Evolutionary conservation across 2,329 filamentous ascomycete species (phyloP).

Genomic region (Talaromyces rugulosus): DNA sequence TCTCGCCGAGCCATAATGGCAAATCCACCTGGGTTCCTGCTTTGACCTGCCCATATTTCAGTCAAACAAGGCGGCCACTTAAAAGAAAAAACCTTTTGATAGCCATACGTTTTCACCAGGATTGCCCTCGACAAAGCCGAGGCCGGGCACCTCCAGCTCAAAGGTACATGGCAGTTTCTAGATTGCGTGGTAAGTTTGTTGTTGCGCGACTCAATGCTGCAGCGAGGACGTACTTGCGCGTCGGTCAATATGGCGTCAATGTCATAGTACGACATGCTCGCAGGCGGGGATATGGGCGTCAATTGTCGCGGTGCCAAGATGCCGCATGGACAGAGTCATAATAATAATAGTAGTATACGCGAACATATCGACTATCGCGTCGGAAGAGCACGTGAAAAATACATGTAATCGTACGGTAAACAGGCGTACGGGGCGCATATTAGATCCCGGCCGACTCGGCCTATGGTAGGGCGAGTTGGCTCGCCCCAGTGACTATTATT

Average conservation of each 20-base stretch:
- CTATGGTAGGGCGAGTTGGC: background rate
- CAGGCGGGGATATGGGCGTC: background rate
- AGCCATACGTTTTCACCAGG: conserved; percentile 52
- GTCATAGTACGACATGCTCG: conserved; percentile 42
- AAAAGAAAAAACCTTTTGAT: background rate
- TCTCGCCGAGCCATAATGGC: conserved; percentile 90
- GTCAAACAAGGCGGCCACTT: background rate
- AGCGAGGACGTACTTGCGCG: conserved; percentile 30
- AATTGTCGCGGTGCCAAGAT: background rate
- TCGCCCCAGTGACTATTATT: background rate
- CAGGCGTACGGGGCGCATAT: background rate
- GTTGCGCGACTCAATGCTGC: background rate
- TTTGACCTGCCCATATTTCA: conserved; percentile 59
- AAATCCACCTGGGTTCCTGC: conserved; percentile 74
- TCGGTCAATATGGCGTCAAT: conserved; percentile 46
- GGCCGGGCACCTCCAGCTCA: conserved; percentile 78
- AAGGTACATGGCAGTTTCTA: conserved; percentile 96
- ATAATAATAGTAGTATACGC: background rate
- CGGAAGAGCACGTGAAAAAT: background rate
- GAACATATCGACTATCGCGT: background rate
- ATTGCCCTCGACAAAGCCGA: conserved; percentile 87
- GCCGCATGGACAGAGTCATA: too few species aligned
- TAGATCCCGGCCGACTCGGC: background rate
- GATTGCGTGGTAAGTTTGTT: background rate
- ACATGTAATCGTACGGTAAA: background rate